Conservation (phyloP, 176 grass and related monocot genomes). For the Oryza australiensis region DNA sequence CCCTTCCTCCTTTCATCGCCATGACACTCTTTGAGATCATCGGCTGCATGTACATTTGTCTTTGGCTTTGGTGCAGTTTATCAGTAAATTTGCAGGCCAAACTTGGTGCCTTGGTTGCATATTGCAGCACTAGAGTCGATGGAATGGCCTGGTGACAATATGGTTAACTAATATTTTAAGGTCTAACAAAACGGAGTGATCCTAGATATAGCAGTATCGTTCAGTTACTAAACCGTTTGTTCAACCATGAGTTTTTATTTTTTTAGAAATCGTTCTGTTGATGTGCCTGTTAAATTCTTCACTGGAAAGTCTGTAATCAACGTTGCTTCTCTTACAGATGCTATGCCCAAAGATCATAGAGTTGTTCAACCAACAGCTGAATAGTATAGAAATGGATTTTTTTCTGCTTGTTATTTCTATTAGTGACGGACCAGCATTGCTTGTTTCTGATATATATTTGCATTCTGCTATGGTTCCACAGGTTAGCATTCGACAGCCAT, state of each 20-base stretch:
- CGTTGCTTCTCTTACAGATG: neutral
- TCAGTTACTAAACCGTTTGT: neutral
- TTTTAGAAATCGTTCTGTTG: neutral
- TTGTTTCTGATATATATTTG: neutral
- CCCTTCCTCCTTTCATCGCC: neutral
- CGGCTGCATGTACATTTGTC: neutral
- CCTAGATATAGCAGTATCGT: too few relatives aligned
- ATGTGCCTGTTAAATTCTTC: neutral
- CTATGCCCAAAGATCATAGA: neutral
- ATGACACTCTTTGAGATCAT: neutral
- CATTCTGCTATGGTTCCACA: conserved; percentile 2
- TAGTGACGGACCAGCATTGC: neutral
- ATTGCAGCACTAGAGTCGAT: neutral
- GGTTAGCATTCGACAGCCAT: conserved; percentile 42
- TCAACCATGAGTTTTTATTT: neutral
- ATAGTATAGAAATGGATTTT: neutral
- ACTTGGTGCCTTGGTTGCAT: neutral
- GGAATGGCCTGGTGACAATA: neutral
- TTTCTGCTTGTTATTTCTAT: neutral
- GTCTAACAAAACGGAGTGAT: too few relatives aligned
- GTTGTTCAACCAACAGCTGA: neutral
- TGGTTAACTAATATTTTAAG: neutral
- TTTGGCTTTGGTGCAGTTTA: neutral
- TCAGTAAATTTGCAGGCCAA: neutral
- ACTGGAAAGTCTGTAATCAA: neutral